These are phyloP conservation scores for Lojkania enalia DNA, from an alignment of 2,329 filamentous ascomycete genomes.

Conservation along the genomic window DNA sequence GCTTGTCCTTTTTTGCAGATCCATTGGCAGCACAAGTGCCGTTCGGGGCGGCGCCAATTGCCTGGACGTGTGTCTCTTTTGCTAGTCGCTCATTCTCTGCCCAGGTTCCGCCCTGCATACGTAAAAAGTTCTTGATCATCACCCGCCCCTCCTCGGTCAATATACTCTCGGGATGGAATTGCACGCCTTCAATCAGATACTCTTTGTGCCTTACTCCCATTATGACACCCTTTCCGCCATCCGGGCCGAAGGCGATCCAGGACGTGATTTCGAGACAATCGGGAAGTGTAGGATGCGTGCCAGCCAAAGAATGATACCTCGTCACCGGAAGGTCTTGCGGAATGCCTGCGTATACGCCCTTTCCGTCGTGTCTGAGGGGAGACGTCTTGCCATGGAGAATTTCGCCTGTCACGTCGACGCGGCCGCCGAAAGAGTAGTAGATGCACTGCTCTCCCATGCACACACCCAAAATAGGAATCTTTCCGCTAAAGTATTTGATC, in stretches of 20 bases:
- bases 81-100: conserved; percentile 68
- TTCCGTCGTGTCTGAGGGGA: conserved; percentile 81
- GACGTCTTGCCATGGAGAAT: conserved; percentile 98
- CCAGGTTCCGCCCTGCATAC: conserved; percentile 90
- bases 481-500: conserved; percentile 88
- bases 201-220: conserved; percentile 97
- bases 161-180: conserved; percentile 98
- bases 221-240: conserved; percentile 82
- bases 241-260: conserved; percentile 76
- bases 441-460: conserved; percentile 99
- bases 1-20: conserved; percentile 55
- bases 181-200: conserved; percentile 88
- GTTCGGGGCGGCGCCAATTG: conserved; percentile 37
- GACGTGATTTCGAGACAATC: conserved; percentile 86
- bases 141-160: conserved; percentile 82
- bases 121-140: conserved; percentile 92
- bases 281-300: conserved; percentile 84
- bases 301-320: conserved; percentile 93
- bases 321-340: conserved; percentile 83
- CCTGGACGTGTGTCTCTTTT: conserved; percentile 39
- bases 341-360: conserved; percentile 87
- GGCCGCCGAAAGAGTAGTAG: conserved; percentile 88
- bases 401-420: conserved; percentile 90
- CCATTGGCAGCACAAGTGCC: conserved; percentile 23
- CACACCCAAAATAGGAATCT: conserved; percentile 94